Base-by-base conservation (phyloP, 2,329 filamentous ascomycete genomes). In the Acrodontium crateriforme region DNA sequence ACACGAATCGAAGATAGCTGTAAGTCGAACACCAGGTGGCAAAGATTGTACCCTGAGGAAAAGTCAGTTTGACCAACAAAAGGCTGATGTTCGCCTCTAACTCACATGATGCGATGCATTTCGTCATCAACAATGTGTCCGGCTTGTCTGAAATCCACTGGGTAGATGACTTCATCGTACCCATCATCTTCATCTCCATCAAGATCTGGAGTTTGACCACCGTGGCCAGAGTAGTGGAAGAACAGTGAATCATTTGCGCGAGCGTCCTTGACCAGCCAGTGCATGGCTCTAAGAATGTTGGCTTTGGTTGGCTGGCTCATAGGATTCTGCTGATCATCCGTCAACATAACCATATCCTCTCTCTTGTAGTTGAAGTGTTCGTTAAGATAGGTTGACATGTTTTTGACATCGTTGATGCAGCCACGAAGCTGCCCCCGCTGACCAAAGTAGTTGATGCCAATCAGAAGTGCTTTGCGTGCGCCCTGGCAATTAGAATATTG, bases 281-380 rank as follows among this genome's bases (percentile, higher is more conserved):
- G 85, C 87, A 95, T 95, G 16, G 87, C 87, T 29, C 87, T 72
- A 19, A 95, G 57, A 31, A 95, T 92, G 50, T 95, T 95, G 42
- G 82, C 79, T 56, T 94, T 94, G 4, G 84, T 93, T 6, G 87
- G 87, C 59, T 93, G 83, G 57, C 83, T 92, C 80, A 94, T 92
- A 15, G 83, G 82, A 45, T 93, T 93, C 53, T 93, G 83, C 60
- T 94, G 85, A 52, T 95, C 87, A 50, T 95, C 87, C 20, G 87
- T 94, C 52, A 95, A 67, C 37, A 89, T 76, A 12, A 95, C 87
- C 87, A 95, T 95, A 50, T 95, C 85, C 56, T 94, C 87, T 33
- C 84, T 67, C 58, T 83, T 84, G 55, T 95, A 95, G 16, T 80
- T 80, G 54, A 91, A 94, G 49, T 83, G 75, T 54, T 85, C 74